phyloP scores from a whole-genome alignment of 768 basidiomycete species.

The Hemileccinum rubropunctum region DNA sequence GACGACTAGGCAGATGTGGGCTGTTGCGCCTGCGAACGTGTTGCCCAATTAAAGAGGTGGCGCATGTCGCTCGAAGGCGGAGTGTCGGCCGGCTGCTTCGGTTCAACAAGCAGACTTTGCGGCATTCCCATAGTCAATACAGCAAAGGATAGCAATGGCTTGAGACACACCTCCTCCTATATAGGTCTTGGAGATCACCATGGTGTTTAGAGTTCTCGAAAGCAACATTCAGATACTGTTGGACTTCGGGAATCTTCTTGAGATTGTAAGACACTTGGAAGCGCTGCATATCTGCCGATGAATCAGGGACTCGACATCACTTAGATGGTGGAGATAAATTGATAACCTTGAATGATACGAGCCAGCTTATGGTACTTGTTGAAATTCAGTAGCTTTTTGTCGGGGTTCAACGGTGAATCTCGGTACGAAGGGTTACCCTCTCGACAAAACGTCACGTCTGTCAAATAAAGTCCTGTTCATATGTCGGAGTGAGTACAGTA shows the following conservation, averaged over 20 bases:
- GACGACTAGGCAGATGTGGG: constrained; percentile 34
- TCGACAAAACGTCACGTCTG: constrained; percentile 92
- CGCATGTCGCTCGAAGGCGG: constrained; percentile 67
- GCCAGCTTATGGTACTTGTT: constrained; percentile 94
- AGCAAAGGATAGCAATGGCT: neutral
- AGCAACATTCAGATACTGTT: constrained; percentile 68
- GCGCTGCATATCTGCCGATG: constrained; percentile 75
- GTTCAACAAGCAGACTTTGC: constrained; percentile 74
- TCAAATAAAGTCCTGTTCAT: constrained; percentile 71
- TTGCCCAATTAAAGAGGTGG: constrained; percentile 78
- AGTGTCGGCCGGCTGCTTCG: constrained; percentile 73
- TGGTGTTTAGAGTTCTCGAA: constrained; percentile 75
- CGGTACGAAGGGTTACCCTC: constrained; percentile 91
- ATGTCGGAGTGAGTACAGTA: constrained; percentile 8
- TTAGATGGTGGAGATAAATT: neutral
- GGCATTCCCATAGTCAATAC: neutral
- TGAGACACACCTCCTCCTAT: constrained; percentile 69
- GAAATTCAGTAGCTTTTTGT: constrained; percentile 87
- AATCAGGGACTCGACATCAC: constrained; percentile 1
- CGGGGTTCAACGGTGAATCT: constrained; percentile 69
- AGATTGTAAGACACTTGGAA: constrained; percentile 87
- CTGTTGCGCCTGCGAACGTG: constrained; percentile 48
- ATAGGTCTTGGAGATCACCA: constrained; percentile 83
- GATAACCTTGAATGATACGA: constrained; percentile 74
- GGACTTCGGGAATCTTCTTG: constrained; percentile 86